These are phyloP conservation scores for Suillus discolor DNA, from an alignment of 768 basidiomycete species.

Conservation along the genomic window DNA sequence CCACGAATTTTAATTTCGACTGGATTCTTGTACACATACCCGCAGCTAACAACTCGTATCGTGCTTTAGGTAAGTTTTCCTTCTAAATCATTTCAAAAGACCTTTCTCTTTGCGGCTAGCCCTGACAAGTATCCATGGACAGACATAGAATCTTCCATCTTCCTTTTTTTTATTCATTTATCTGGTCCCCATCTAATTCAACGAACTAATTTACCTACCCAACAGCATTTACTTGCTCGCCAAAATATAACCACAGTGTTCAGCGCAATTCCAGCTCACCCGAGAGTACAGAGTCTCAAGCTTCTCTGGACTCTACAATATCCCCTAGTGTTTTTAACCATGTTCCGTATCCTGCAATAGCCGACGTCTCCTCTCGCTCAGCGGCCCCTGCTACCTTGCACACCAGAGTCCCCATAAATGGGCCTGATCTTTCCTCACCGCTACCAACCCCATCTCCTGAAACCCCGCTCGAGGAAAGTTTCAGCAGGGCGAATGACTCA, in stretches of 20 bases:
- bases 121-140: not conserved
- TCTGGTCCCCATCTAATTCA: not conserved
- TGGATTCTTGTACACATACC: not conserved
- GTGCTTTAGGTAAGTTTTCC: not conserved
- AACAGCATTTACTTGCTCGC: not conserved
- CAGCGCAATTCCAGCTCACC: not conserved
- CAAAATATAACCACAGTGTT: not conserved
- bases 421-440: not conserved
- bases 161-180: not conserved
- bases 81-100: not conserved
- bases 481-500: not conserved
- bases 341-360: not conserved
- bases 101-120: not conserved
- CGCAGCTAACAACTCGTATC: not conserved
- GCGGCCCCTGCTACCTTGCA: too few species aligned
- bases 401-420: not conserved
- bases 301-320: not conserved
- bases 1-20: too few species aligned
- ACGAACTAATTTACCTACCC: not conserved
- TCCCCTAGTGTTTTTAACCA: not conserved
- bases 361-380: not conserved
- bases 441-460: conserved; percentile 3
- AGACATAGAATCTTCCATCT: not conserved
- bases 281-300: too few species aligned
- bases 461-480: not conserved